phyloP scores from a whole-genome alignment of 2,329 filamentous ascomycete species.

The Chrysoporthe austroafricana region DNA sequence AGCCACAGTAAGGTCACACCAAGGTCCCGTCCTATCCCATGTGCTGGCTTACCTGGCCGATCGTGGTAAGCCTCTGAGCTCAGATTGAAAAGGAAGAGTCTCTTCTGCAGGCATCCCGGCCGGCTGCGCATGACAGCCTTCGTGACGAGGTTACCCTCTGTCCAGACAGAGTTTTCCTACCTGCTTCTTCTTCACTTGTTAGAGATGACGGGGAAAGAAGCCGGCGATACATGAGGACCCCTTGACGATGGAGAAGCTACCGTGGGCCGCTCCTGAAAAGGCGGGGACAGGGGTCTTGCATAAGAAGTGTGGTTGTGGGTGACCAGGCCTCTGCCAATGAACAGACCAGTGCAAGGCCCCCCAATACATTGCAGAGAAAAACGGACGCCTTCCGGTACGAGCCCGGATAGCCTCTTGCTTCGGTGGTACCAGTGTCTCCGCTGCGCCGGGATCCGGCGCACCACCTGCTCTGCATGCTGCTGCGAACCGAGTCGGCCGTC shows the following conservation, averaged over 20 bases:
- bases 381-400: neutral
- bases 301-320: slow-evolving; percentile 8
- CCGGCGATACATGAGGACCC: slow-evolving; percentile 8
- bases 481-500: neutral
- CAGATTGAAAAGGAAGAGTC: neutral
- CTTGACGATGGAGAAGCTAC: slow-evolving; percentile 15
- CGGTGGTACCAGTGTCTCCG: slow-evolving; percentile 5
- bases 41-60: slow-evolving; percentile 1
- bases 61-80: neutral
- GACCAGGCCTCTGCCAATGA: slow-evolving; percentile 11
- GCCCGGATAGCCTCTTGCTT: neutral
- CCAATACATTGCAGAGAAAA: neutral
- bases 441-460: slow-evolving; percentile 2
- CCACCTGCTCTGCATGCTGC: neutral
- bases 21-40: slow-evolving; percentile 14
- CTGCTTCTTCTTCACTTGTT: slow-evolving; percentile 11
- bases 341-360: slow-evolving; percentile 7
- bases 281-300: slow-evolving; percentile 20
- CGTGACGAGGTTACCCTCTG: neutral
- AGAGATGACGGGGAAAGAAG: slow-evolving; percentile 14
- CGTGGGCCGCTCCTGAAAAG: slow-evolving; percentile 21
- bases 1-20: slow-evolving; percentile 17
- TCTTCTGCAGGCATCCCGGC: slow-evolving; percentile 8
- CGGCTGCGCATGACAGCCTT: neutral
- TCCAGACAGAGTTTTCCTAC: neutral